Evolutionary conservation across 2,329 filamentous ascomycete species (phyloP).

Genomic region (Macrophomina tecta): DNA sequence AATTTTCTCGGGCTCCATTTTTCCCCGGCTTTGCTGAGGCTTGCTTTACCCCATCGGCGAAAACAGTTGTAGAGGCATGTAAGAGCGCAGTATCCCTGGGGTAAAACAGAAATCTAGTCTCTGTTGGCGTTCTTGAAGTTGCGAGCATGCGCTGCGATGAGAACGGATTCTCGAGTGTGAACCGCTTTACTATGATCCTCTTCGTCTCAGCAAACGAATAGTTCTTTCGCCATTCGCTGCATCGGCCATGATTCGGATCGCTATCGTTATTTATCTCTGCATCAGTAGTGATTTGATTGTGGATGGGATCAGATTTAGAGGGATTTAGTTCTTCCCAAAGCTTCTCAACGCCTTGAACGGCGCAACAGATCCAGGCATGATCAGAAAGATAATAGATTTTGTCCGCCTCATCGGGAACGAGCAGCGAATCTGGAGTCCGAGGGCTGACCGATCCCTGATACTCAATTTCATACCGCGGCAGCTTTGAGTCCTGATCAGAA

Average conservation of each 20-base stretch:
- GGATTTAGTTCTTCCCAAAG: background rate
- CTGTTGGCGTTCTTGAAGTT: background rate
- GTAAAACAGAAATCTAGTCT: conserved; percentile 29
- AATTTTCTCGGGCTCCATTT: background rate
- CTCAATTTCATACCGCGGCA: no score
- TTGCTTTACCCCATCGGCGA: background rate
- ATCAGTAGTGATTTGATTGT: no score
- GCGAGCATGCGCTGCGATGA: conserved; percentile 28
- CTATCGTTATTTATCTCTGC: no score
- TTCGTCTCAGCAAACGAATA: background rate
- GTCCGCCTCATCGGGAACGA: no score
- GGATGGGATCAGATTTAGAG: background rate
- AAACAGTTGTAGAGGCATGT: background rate
- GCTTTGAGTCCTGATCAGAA: background rate
- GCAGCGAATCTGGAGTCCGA: no score
- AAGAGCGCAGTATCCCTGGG: conserved; percentile 27
- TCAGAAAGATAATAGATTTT: background rate
- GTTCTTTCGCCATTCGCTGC: no score
- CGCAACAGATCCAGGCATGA: conserved; percentile 11
- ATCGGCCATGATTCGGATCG: no score
- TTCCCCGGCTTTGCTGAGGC: background rate
- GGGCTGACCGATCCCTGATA: no score
- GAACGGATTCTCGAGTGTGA: background rate
- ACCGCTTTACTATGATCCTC: background rate
- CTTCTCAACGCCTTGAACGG: background rate